Conservation (phyloP, 1,139 yeast genomes). For the Sugiyamaella japonica region DNA sequence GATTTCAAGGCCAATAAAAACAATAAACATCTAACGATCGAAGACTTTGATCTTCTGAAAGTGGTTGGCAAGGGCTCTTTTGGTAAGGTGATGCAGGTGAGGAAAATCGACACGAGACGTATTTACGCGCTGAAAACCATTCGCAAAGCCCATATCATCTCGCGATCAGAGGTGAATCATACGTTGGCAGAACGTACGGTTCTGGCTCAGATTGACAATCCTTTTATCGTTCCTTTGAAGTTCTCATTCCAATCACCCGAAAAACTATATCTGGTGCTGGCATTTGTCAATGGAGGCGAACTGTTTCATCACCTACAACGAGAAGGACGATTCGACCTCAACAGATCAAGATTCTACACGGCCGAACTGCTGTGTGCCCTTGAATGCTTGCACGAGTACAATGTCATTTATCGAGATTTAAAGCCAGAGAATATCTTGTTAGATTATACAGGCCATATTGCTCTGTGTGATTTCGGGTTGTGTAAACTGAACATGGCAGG, state of each 20-base stretch:
- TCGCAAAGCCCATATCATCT: constrained; percentile 89
- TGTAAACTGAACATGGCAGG: constrained; percentile 92
- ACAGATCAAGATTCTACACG: constrained; percentile 87
- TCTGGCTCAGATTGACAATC: constrained; percentile 86
- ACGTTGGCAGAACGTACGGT: constrained; percentile 96
- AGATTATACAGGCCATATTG: constrained; percentile 96
- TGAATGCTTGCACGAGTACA: constrained; percentile 85
- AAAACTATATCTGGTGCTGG: constrained; percentile 82
- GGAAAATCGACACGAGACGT: constrained; percentile 90
- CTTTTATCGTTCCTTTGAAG: constrained; percentile 97
- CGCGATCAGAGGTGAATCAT: constrained; percentile 92
- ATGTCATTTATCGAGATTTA: constrained; percentile 90
- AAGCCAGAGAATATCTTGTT: constrained; percentile 93
- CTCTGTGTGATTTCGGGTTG: constrained; percentile 93
- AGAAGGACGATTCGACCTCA: constrained; percentile 85
- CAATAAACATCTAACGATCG: constrained; percentile 73
- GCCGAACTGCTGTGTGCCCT: constrained; percentile 92
- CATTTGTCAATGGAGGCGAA: constrained; percentile 97
- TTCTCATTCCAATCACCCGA: constrained; percentile 96
- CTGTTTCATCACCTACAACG: constrained; percentile 90
- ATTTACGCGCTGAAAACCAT: constrained; percentile 92
- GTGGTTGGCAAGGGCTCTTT: constrained; percentile 98
- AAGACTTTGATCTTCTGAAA: constrained; percentile 87
- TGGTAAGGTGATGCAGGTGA: constrained; percentile 98
- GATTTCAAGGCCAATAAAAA: constrained; percentile 76